phyloP scores from a whole-genome alignment of 140 eudicot genomes.

The Cichorium intybus region DNA sequence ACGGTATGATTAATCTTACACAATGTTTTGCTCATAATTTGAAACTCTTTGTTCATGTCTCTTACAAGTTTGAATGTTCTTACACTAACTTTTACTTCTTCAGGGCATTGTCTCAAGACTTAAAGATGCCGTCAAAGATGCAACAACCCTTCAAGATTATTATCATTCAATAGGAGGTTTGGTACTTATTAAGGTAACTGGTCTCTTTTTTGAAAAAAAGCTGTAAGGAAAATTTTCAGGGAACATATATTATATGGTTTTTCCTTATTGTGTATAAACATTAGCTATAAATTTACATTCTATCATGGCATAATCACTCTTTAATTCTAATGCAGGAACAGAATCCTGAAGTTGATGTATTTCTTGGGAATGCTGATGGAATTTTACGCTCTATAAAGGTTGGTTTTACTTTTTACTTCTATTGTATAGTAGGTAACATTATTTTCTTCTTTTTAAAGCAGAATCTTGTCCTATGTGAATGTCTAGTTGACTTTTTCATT shows the following conservation, averaged over 20 bases:
- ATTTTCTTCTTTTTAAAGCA: not conserved
- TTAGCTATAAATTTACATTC: conserved; percentile 1
- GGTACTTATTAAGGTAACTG: conserved; percentile 63
- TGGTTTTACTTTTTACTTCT: conserved; percentile 18
- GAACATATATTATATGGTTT: not conserved
- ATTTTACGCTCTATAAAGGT: conserved; percentile 80
- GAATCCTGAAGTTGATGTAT: conserved; percentile 56
- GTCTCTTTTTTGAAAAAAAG: not conserved
- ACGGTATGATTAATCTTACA: conserved; percentile 40
- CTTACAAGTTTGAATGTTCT: not conserved
- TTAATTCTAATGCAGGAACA: conserved; percentile 46
- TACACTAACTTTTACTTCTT: conserved; percentile 13
- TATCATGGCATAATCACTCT: not conserved
- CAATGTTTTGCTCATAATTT: not conserved
- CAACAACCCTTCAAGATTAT: conserved; percentile 63
- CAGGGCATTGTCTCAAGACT: conserved; percentile 61
- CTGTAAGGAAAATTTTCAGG: not conserved
- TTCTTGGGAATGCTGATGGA: conserved; percentile 62
- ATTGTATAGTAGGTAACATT: not conserved
- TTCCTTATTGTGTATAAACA: not conserved
- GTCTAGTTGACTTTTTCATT: conserved; percentile 22
- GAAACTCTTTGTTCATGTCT: not conserved
- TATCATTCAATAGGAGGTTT: conserved; percentile 71
- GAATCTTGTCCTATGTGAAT: conserved; percentile 11
- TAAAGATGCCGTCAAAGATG: conserved; percentile 49